phyloP scores from a whole-genome alignment of 805 yeast genomes.

The Schwanniomyces polymorphus region DNA sequence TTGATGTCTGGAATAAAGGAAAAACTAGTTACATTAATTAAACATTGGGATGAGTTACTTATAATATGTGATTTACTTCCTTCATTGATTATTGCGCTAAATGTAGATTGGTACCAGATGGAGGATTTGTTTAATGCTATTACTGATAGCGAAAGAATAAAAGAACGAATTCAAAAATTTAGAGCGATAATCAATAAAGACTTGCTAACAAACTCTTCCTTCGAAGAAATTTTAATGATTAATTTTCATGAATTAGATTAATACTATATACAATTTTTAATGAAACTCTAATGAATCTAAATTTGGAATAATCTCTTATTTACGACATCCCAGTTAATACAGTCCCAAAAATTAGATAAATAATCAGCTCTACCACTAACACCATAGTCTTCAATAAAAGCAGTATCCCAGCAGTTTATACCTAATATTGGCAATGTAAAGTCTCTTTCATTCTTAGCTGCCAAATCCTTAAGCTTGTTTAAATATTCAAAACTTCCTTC shows the following conservation, averaged over 20 bases:
- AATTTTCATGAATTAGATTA: conserved; percentile 17
- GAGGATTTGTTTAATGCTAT: conserved; percentile 23
- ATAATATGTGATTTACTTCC: conserved; percentile 31
- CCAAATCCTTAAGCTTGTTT: conserved; percentile 41
- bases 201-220: conserved; percentile 11
- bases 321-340: conserved; percentile 82
- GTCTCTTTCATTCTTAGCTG: conserved; percentile 47
- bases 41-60: conserved; percentile 17
- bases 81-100: conserved; percentile 28
- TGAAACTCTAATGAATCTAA: conserved; percentile 13
- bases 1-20: background rate
- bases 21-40: conserved; percentile 9
- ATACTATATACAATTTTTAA: conserved; percentile 4
- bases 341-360: conserved; percentile 71
- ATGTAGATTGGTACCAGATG: conserved; percentile 38
- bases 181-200: conserved; percentile 16
- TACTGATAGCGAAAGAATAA: conserved; percentile 23
- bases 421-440: conserved; percentile 74
- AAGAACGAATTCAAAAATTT: conserved; percentile 17
- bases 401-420: conserved; percentile 84
- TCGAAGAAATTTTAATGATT: conserved; percentile 20
- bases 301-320: conserved; percentile 49
- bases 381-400: conserved; percentile 86
- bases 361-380: conserved; percentile 69
- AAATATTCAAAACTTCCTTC: conserved; percentile 52